A percentile compares a stretch with the other conserved stretches of the same genome.
Evolutionary conservation across 2,329 filamentous ascomycete genomes (phyloP).

Genomic region (Monilinia fructigena): DNA sequence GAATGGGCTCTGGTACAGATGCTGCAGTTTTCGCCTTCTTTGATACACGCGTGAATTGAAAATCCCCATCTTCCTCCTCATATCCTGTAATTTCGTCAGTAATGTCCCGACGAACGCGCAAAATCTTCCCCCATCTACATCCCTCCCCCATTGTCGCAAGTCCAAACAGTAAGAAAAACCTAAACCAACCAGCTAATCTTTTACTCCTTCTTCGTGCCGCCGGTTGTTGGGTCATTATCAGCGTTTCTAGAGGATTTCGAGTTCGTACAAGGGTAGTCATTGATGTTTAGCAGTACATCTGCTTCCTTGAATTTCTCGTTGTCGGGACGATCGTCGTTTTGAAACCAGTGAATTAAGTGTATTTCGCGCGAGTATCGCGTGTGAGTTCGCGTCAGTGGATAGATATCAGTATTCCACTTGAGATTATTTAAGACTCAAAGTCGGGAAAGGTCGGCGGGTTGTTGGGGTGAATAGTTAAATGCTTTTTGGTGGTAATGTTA

Average conservation of each 20-base stretch:
- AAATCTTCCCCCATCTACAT: background rate
- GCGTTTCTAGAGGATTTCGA: slow-evolving; percentile 62
- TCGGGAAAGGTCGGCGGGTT: background rate
- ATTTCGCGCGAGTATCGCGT: slow-evolving; percentile 26
- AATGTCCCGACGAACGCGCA: slow-evolving; percentile 18
- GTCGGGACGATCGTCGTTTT: slow-evolving; percentile 20
- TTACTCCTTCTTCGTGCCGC: slow-evolving; percentile 60
- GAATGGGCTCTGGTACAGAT: slow-evolving; percentile 28
- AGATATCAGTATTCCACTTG: background rate
- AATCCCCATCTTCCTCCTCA: slow-evolving; percentile 76
- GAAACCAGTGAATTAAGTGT: background rate
- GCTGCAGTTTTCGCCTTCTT: slow-evolving; percentile 61
- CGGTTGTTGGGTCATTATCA: slow-evolving; percentile 64
- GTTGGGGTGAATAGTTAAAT: slow-evolving; percentile 11
- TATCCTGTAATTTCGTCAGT: slow-evolving; percentile 45
- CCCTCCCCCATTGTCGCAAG: slow-evolving; percentile 21
- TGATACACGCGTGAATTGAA: slow-evolving; percentile 68
- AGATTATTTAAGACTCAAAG: background rate
- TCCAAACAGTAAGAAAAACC: slow-evolving; percentile 14
- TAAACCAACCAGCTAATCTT: slow-evolving; percentile 59
- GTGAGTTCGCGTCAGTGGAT: slow-evolving; percentile 35
- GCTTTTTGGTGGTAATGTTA: background rate
- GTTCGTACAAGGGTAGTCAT: slow-evolving; percentile 68
- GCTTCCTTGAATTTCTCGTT: slow-evolving; percentile 27
- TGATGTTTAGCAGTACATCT: slow-evolving; percentile 47